Conservation (phyloP, 768 basidiomycete species). For the Lentinula guzmanii region DNA sequence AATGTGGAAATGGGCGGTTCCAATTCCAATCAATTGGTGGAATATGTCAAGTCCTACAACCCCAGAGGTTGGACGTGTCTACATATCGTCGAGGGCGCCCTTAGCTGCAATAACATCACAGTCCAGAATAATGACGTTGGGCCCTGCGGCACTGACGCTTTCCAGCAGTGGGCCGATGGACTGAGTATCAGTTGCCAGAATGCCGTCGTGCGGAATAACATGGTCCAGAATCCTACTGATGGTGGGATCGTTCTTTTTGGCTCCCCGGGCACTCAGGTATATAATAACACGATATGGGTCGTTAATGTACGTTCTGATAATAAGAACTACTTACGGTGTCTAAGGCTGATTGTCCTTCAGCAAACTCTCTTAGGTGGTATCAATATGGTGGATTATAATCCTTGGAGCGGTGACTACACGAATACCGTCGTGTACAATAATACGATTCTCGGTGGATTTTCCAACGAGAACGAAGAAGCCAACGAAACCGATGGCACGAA, state of each 20-base stretch:
- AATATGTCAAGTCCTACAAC: constrained; percentile 71
- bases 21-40: constrained; percentile 67
- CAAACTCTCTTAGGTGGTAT: constrained; percentile 70
- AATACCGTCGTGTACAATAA: constrained; percentile 65
- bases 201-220: constrained; percentile 58
- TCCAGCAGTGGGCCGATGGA: constrained; percentile 78
- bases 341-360: constrained; percentile 24
- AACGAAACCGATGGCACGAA: constrained; percentile 50
- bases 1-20: constrained; percentile 84
- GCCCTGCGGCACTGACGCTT: constrained; percentile 60
- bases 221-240: constrained; percentile 68
- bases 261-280: constrained; percentile 62
- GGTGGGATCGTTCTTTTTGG: constrained; percentile 80
- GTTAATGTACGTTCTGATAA: constrained; percentile 40
- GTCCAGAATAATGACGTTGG: constrained; percentile 84
- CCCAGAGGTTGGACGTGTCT: constrained; percentile 82
- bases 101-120: constrained; percentile 55
- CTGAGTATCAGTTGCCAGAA: constrained; percentile 69
- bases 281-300: constrained; percentile 75
- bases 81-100: constrained; percentile 65
- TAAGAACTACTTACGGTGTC: background rate
- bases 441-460: constrained; percentile 62
- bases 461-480: constrained; percentile 35
- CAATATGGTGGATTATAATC: constrained; percentile 69
- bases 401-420: constrained; percentile 62